Conservation (phyloP, 805 yeast genomes). For the Candida dendrica region DNA sequence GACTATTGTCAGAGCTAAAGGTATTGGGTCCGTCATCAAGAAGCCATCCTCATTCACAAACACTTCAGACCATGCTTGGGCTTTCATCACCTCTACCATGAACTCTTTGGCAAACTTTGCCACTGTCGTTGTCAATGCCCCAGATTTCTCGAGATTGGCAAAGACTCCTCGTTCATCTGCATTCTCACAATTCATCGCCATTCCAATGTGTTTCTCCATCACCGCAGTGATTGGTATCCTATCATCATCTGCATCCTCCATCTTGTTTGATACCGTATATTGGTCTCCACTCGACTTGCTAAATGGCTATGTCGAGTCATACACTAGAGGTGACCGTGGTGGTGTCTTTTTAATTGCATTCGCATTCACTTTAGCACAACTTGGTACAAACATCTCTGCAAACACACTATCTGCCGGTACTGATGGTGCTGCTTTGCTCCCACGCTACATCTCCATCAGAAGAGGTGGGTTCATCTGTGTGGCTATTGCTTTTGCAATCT, state of each 20-base stretch:
- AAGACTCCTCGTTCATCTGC: slow-evolving; percentile 42
- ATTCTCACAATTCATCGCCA: slow-evolving; percentile 53
- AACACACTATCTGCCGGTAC: slow-evolving; percentile 69
- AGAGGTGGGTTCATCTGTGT: slow-evolving; percentile 82
- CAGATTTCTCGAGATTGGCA: slow-evolving; percentile 85
- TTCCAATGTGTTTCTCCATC: slow-evolving; percentile 72
- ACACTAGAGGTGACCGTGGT: slow-evolving; percentile 55
- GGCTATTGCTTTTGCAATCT: slow-evolving; percentile 55
- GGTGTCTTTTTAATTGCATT: slow-evolving; percentile 72
- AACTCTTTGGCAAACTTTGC: slow-evolving; percentile 81
- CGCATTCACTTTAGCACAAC: slow-evolving; percentile 68
- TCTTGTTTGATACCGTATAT: slow-evolving; percentile 46
- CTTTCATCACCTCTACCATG: slow-evolving; percentile 71
- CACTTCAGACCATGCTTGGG: slow-evolving; percentile 64
- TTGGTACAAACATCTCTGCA: slow-evolving; percentile 72
- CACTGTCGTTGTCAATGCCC: slow-evolving; percentile 80
- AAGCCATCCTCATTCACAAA: slow-evolving; percentile 41
- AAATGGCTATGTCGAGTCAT: slow-evolving; percentile 51
- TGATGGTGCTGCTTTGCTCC: slow-evolving; percentile 60
- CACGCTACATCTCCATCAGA: slow-evolving; percentile 61
- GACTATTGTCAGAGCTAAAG: slow-evolving; percentile 75
- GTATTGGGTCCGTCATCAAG: slow-evolving; percentile 66
- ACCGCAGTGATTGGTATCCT: slow-evolving; percentile 82
- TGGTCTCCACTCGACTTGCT: slow-evolving; percentile 79
- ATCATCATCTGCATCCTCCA: slow-evolving; percentile 71